Conservation (phyloP, 352 stramenopile species). For the Hyaloperonospora arabidopsidis region DNA sequence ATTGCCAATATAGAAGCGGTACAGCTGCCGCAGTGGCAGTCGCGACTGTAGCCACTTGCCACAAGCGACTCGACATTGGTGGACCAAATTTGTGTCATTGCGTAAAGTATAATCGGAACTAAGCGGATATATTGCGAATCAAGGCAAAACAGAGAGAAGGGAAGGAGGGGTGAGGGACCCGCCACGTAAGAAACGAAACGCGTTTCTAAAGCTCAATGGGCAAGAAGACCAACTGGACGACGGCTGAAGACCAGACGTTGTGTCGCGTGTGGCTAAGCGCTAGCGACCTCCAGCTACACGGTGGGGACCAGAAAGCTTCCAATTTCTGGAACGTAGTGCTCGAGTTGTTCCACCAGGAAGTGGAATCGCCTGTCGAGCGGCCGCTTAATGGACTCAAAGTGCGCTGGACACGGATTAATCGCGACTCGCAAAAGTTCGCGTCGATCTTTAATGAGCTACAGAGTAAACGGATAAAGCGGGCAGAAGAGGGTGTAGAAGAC, state of each 20-base stretch:
- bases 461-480: constrained; percentile 17
- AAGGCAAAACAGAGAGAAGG: no score
- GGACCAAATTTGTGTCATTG: background rate
- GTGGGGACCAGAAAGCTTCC: constrained; percentile 37
- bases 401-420: constrained; percentile 74
- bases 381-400: constrained; percentile 71
- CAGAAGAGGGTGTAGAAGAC: constrained; percentile 3
- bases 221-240: constrained; percentile 77
- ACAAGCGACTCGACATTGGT: constrained; percentile 16
- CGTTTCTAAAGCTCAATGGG: constrained; percentile 63
- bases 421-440: constrained; percentile 69
- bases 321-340: constrained; percentile 64
- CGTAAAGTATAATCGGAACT: background rate
- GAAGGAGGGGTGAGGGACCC: no score
- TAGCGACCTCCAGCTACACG: constrained; percentile 39
- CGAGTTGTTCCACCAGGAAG: constrained; percentile 59
- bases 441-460: constrained; percentile 39
- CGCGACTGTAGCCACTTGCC: constrained; percentile 16
- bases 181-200: constrained; percentile 14
- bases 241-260: constrained; percentile 53
- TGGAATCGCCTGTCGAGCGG: constrained; percentile 49
- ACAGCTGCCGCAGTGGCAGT: constrained; percentile 17
- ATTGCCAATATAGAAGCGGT: constrained; percentile 37
- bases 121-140: no score
- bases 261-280: constrained; percentile 63